A percentile compares a stretch with the other conserved stretches of the same genome.
Evolutionary conservation across 495 filamentous ascomycete genomes (phyloP).

Genomic region (Aspergillus coremiiformis): DNA sequence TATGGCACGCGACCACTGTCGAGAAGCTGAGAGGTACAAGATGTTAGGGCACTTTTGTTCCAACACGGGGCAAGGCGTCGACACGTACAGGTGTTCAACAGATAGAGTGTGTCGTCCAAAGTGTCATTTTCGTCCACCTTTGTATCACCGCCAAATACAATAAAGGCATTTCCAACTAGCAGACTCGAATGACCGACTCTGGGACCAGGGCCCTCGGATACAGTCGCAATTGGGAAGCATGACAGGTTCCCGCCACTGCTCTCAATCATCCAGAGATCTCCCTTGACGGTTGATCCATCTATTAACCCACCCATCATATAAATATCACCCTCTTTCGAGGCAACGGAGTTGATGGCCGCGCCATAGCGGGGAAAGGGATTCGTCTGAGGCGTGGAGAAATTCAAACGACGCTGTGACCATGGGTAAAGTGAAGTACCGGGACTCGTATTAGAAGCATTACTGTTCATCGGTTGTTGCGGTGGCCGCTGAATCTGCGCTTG

Average conservation of each 20-base stretch:
- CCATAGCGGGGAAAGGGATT: constrained; percentile 97
- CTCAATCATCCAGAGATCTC: constrained; percentile 97
- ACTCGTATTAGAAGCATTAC: constrained; percentile 30
- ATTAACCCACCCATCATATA: constrained; percentile 98
- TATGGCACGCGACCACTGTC: constrained; percentile 92
- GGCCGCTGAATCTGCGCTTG: constrained; percentile 26
- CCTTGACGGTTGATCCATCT: constrained; percentile 88
- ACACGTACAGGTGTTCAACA: constrained; percentile 90
- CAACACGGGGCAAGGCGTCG: not conserved
- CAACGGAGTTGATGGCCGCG: constrained; percentile 84
- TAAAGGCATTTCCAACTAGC: constrained; percentile 96
- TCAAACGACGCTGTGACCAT: constrained; percentile 87
- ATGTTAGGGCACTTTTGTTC: not conserved
- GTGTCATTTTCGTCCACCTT: constrained; percentile 89
- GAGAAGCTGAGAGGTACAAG: constrained; percentile 58
- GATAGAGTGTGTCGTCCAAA: constrained; percentile 90
- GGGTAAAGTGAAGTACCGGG: constrained; percentile 70
- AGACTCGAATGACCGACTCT: constrained; percentile 93
- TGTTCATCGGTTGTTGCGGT: constrained; percentile 27
- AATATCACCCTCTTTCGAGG: constrained; percentile 94
- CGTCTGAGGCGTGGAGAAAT: constrained; percentile 71
- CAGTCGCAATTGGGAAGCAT: constrained; percentile 86
- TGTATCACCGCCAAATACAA: constrained; percentile 97
- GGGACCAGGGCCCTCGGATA: constrained; percentile 87
- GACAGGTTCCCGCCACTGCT: constrained; percentile 72